Conservation (phyloP, 2,329 filamentous ascomycete species). For the Neonectria faginata region DNA sequence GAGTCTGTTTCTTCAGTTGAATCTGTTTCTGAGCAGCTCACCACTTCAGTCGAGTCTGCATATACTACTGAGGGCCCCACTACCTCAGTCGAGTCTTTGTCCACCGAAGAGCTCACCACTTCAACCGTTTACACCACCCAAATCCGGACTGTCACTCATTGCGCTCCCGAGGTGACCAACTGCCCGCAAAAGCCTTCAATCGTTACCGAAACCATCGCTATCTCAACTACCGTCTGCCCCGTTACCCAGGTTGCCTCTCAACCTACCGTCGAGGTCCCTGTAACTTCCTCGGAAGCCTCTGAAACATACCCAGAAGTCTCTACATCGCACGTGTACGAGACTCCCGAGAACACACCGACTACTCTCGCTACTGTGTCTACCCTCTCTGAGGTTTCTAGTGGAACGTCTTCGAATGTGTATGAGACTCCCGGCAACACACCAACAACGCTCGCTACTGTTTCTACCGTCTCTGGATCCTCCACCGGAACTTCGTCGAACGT, state of each 20-base stretch:
- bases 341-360: background rate
- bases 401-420: too few species aligned
- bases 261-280: constrained; percentile 11
- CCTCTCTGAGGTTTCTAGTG: too few species aligned
- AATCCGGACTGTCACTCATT: constrained; percentile 39
- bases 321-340: constrained; percentile 8
- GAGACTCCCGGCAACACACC: too few species aligned
- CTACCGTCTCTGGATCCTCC: too few species aligned
- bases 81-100: background rate
- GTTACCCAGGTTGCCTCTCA: constrained; percentile 32
- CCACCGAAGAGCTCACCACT: constrained; percentile 32
- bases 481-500: too few species aligned
- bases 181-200: constrained; percentile 26
- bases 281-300: background rate
- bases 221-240: constrained; percentile 41
- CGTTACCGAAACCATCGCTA: constrained; percentile 36
- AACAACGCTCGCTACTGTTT: too few species aligned
- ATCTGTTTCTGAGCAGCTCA: constrained; percentile 20
- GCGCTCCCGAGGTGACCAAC: constrained; percentile 35
- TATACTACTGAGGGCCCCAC: constrained; percentile 15
- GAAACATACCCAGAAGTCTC: constrained; percentile 1
- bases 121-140: constrained; percentile 42
- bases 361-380: too few species aligned
- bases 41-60: background rate
- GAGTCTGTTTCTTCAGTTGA: too few species aligned